Base-by-base conservation (phyloP, 163 green algal genomes). In the Scenedesmus sp. region DNA sequence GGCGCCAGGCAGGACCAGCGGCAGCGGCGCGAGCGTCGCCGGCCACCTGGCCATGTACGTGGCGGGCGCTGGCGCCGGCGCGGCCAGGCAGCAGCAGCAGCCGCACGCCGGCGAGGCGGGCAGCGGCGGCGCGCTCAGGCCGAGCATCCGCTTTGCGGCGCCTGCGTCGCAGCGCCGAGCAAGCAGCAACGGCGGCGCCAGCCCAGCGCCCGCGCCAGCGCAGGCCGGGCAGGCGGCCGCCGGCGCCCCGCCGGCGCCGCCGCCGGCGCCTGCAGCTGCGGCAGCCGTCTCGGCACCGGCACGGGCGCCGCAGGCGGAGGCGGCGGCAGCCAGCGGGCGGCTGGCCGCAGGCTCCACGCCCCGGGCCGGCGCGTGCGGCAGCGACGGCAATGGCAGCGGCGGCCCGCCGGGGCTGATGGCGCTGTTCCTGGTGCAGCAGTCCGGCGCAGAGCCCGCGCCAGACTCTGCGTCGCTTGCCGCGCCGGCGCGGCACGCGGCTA, bases 371-470 rank as follows among this genome's bases (percentile, higher is more conserved):
- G n/a, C n/a, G n/a, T n/a, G n/a, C n/a, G n/a, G n/a, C n/a, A n/a
- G n/a, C n/a, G n/a, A n/a, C n/a, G n/a, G n/a, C n/a, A n/a, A n/a
- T n/a, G n/a, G n/a, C n/a, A n/a, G n/a, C n/a, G n/a, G n/a, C n/a
- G n/a, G n/a, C n/a, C n/a, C n/a, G n/a, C n/a, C n/a, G n/a, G n/a
- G n/a, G 31, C 45, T 75, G 45, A 63, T 75, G 65, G 65, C 26
- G 9, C 22, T 44, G 13, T 75, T 48, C 65, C 65, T 75, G 65
- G 24, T 47, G 65, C 47, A 63, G 65, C 45, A 60, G 45, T 44
- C 64, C 14, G 9, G 9, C 5, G 20, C 36, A 31, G 36, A 45
- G 47, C 17, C 26, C 0, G 14, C 29, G 47, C 47, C 47, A 18
- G 65, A 15, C 47, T n/a, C n/a, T n/a, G n/a, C n/a, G n/a, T n/a